Percentiles rank a stretch among this genome's conserved stretches.
phyloP scores from a whole-genome alignment of 106 monocot genomes.

The Phalaenopsis aphrodite region DNA sequence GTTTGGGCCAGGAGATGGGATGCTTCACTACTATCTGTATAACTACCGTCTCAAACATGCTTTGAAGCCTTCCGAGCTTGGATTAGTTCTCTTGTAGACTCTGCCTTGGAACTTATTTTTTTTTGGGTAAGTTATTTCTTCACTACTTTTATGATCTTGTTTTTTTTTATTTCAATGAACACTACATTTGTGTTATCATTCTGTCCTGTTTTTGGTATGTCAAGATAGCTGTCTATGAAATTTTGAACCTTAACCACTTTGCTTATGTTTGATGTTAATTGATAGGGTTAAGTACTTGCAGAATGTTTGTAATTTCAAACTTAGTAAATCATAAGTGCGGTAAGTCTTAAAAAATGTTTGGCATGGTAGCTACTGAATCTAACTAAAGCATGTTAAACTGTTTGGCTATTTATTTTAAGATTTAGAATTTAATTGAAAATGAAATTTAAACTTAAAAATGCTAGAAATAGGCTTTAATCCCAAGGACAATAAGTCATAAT shows the following conservation, averaged over 20 bases:
- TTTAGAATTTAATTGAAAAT: no score
- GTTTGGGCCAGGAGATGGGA: conserved; percentile 73
- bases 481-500: no score
- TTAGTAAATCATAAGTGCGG: no score
- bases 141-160: not conserved
- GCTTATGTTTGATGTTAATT: not conserved
- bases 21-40: conserved; percentile 79
- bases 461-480: no score
- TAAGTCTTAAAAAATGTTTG: no score
- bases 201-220: not conserved
- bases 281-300: not conserved
- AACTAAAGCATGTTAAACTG: no score
- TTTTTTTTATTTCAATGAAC: not conserved
- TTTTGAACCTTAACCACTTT: not conserved
- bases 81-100: conserved; percentile 36
- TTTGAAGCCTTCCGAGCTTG: conserved; percentile 46
- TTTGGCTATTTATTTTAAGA: no score
- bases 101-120: not conserved
- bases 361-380: no score
- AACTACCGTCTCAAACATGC: conserved; percentile 43
- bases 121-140: not conserved
- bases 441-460: no score
- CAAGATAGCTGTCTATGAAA: not conserved
- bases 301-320: not conserved
- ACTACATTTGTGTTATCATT: not conserved